These are phyloP conservation scores for Ceratocystiopsis minuta DNA, from an alignment of 2,329 filamentous ascomycete species.

Conservation along the genomic window DNA sequence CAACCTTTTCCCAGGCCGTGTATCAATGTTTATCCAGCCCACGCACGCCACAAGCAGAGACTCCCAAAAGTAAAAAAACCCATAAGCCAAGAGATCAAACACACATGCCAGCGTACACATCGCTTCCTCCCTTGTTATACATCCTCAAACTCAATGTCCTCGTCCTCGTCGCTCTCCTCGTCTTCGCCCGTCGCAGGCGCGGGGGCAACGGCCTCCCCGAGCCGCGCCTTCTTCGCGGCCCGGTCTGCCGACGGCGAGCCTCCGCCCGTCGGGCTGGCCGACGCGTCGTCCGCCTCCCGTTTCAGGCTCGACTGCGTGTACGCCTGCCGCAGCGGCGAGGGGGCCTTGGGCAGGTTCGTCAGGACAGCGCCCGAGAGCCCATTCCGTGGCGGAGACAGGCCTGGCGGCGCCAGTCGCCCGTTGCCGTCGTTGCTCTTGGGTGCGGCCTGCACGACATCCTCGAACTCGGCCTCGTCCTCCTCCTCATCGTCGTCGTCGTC, in stretches of 20 bases:
- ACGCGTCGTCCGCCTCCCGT: conserved; percentile 15
- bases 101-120: not conserved
- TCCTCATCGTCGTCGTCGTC: conserved; percentile 25
- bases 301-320: conserved; percentile 16
- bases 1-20: too few species aligned
- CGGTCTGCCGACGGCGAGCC: conserved; percentile 20
- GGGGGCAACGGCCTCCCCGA: conserved; percentile 31
- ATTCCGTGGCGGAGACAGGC: not conserved
- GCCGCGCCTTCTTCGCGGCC: conserved; percentile 37
- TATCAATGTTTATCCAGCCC: too few species aligned
- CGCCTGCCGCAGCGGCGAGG: conserved; percentile 13
- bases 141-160: conserved; percentile 41
- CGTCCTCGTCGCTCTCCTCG: conserved; percentile 31
- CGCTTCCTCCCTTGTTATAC: conserved; percentile 20
- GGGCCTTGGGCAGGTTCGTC: conserved; percentile 6
- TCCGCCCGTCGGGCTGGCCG: conserved; percentile 16
- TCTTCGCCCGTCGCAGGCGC: conserved; percentile 13
- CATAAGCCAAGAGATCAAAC: too few species aligned
- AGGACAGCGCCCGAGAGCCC: not conserved
- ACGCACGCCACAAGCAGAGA: too few species aligned
- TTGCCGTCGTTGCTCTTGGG: not conserved
- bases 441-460: conserved; percentile 25
- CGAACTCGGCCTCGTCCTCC: conserved; percentile 29
- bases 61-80: too few species aligned
- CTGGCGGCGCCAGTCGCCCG: conserved; percentile 8